Evolutionary conservation across 768 basidiomycete genomes (phyloP).

Genomic region (Rhodocollybia butyracea): DNA sequence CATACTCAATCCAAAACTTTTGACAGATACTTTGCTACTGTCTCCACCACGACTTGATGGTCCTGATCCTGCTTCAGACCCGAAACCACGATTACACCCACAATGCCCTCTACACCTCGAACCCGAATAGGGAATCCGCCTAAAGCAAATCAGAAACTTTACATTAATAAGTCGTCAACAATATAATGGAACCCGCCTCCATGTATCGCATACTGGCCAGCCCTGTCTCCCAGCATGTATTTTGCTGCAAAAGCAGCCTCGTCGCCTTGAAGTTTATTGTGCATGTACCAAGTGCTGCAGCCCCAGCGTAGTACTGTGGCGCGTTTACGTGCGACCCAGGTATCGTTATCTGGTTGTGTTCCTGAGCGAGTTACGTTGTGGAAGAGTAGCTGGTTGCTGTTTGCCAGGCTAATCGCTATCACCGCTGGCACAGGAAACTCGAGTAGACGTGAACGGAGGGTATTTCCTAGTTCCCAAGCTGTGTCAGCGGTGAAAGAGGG

Average conservation of each 20-base stretch:
- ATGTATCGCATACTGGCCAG: constrained; percentile 26
- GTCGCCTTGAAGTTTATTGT: constrained; percentile 9
- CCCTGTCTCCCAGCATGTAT: constrained; percentile 22
- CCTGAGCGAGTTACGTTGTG: constrained; percentile 23
- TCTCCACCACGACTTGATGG: constrained; percentile 27
- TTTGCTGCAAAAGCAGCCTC: constrained; percentile 11
- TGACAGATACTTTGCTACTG: constrained; percentile 23
- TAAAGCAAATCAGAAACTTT: too few relatives aligned
- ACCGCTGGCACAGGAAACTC: constrained; percentile 20
- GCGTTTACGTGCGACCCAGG: constrained; percentile 31
- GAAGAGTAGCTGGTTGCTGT: constrained; percentile 27
- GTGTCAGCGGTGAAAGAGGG: constrained; percentile 25
- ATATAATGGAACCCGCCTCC: constrained; percentile 23
- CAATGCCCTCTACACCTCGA: constrained; percentile 27
- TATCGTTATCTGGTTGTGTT: constrained; percentile 26
- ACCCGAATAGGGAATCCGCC: constrained; percentile 24
- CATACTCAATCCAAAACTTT: too few relatives aligned
- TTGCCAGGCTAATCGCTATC: constrained; percentile 26
- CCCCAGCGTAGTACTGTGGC: constrained; percentile 28
- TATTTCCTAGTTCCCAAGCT: constrained; percentile 28
- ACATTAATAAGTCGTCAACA: neutral
- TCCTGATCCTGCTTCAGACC: constrained; percentile 28
- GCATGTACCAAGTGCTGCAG: constrained; percentile 22
- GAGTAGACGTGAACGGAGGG: constrained; percentile 20
- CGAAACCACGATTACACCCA: constrained; percentile 32